Percentiles rank a stretch among this genome's conserved stretches.
phyloP scores from a whole-genome alignment of 2,329 filamentous ascomycete species.

The Diaporthe citri region DNA sequence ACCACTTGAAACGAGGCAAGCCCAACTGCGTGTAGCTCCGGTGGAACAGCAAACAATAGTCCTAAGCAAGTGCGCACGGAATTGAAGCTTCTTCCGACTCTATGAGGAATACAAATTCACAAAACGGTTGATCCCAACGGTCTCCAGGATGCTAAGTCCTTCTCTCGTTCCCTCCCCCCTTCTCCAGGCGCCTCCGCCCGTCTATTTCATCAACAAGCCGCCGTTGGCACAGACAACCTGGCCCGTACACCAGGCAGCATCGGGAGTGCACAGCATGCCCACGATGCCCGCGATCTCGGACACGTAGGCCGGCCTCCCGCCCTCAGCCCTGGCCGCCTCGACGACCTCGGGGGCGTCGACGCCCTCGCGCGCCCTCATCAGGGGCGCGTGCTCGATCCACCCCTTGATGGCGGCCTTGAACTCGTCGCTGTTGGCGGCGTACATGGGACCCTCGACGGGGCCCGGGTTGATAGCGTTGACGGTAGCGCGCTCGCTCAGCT shows the following conservation, averaged over 20 bases:
- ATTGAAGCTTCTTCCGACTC: background rate
- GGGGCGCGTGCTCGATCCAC: constrained; percentile 67
- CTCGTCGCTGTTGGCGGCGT: constrained; percentile 56
- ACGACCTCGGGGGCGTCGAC: constrained; percentile 74
- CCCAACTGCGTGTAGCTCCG: background rate
- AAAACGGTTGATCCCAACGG: background rate
- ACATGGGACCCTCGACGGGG: constrained; percentile 67
- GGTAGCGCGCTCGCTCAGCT: constrained; percentile 65
- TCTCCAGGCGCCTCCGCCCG: background rate
- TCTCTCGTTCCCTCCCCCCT: background rate
- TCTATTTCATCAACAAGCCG: constrained; percentile 67
- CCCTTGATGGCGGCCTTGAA: constrained; percentile 57
- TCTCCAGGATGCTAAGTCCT: background rate
- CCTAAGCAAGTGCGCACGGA: background rate
- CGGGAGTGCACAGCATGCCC: constrained; percentile 79
- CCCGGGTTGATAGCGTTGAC: constrained; percentile 71
- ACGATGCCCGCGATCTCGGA: constrained; percentile 81
- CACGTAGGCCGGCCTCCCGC: constrained; percentile 73
- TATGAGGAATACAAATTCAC: background rate
- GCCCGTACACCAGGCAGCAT: constrained; percentile 83
- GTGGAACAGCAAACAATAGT: background rate
- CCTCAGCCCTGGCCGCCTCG: constrained; percentile 65
- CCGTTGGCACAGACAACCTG: constrained; percentile 86
- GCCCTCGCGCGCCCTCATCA: constrained; percentile 70
- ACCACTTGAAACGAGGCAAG: background rate